Percentiles rank a stretch among this genome's conserved stretches.
phyloP scores from a whole-genome alignment of 2,329 filamentous ascomycete genomes.

The Fusarium floridanum region DNA sequence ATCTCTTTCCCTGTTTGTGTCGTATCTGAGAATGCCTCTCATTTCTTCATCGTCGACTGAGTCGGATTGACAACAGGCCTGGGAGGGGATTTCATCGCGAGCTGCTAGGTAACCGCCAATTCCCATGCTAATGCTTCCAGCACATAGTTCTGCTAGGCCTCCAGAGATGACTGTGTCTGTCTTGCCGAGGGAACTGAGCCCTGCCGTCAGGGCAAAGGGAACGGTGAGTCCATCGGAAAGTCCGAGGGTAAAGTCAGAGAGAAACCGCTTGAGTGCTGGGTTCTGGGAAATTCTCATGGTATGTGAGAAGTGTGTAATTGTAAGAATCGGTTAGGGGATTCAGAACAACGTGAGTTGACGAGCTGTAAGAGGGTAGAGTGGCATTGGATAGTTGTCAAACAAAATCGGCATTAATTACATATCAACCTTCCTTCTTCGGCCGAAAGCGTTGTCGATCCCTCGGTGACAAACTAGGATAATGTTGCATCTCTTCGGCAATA shows the following conservation, averaged over 20 bases:
- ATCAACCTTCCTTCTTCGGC: neutral
- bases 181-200: conserved; percentile 71
- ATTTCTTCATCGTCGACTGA: conserved; percentile 39
- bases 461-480: conserved; percentile 24
- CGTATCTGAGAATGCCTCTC: conserved; percentile 44
- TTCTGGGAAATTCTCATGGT: conserved; percentile 41
- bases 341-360: neutral
- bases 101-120: conserved; percentile 78
- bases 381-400: neutral
- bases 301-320: neutral
- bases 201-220: conserved; percentile 80
- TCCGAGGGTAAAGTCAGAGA: conserved; percentile 78
- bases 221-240: conserved; percentile 82
- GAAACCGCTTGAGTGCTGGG: conserved; percentile 56
- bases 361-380: neutral
- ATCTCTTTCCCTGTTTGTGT: conserved; percentile 29
- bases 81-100: conserved; percentile 48
- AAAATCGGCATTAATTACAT: neutral
- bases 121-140: conserved; percentile 80
- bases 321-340: no score
- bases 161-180: conserved; percentile 75
- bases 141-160: conserved; percentile 77
- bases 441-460: neutral
- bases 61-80: neutral
- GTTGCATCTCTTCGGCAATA: conserved; percentile 3